phyloP scores from a whole-genome alignment of 108 stramenopile species.

The Fragilaria radians region DNA sequence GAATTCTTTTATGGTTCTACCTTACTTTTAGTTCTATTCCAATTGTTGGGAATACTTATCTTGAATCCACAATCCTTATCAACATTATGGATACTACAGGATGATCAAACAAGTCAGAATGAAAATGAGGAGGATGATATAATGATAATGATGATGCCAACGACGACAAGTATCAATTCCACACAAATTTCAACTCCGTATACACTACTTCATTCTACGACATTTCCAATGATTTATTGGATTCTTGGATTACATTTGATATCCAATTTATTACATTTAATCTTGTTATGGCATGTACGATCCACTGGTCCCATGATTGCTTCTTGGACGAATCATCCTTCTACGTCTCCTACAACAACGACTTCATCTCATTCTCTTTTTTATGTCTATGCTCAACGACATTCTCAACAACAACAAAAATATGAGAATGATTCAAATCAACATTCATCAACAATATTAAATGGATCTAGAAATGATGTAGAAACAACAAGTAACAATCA shows the following conservation, averaged over 20 bases:
- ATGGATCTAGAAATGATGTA: neutral
- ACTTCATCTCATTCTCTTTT: conserved; percentile 23
- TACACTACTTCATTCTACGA: too few species aligned
- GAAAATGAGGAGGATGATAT: too few species aligned
- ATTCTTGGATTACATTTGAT: conserved; percentile 43
- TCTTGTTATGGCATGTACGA: conserved; percentile 72
- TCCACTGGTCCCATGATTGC: conserved; percentile 67
- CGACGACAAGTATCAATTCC: too few species aligned
- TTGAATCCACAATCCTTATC: conserved; percentile 38
- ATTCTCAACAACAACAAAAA: conserved; percentile 1
- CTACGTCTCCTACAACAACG: too few species aligned
- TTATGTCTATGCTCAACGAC: too few species aligned
- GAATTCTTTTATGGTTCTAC: conserved; percentile 46
- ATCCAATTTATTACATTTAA: conserved; percentile 51
- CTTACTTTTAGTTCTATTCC: conserved; percentile 38
- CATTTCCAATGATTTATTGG: conserved; percentile 42
- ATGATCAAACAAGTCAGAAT: too few species aligned
- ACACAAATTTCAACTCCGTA: too few species aligned
- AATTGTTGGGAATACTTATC: conserved; percentile 50
- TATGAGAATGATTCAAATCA: neutral
- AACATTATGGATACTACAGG: too few species aligned
- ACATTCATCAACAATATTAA: neutral
- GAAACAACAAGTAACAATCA: neutral
- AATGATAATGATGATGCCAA: too few species aligned
- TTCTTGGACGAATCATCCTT: neutral